These are phyloP conservation scores for Naganishia friedmannii DNA, from an alignment of 768 basidiomycete species.

Conservation along the genomic window DNA sequence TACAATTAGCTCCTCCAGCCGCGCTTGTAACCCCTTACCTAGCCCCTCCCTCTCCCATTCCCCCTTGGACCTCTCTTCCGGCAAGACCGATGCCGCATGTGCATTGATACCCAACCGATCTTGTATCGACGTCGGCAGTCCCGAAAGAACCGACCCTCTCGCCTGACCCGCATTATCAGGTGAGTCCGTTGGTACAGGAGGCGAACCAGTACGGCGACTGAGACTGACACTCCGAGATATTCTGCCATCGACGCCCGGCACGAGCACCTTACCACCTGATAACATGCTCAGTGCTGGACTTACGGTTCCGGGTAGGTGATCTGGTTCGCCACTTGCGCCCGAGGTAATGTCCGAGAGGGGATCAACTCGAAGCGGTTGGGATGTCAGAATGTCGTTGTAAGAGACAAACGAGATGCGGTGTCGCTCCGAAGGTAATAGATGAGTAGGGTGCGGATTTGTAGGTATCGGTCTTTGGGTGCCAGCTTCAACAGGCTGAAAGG, in stretches of 20 bases:
- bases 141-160: neutral
- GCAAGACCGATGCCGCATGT: neutral
- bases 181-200: neutral
- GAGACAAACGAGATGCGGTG: slow-evolving; percentile 70
- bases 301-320: slow-evolving; percentile 62
- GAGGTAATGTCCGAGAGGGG: slow-evolving; percentile 69
- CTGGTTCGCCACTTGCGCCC: slow-evolving; percentile 58
- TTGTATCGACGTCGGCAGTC: slow-evolving; percentile 10
- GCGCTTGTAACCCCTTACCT: slow-evolving; percentile 16
- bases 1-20: slow-evolving; percentile 10
- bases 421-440: slow-evolving; percentile 32
- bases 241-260: neutral
- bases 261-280: neutral
- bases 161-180: neutral
- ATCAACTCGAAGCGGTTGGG: slow-evolving; percentile 68
- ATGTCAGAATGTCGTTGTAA: slow-evolving; percentile 77
- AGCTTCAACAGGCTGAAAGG: neutral
- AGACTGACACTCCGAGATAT: slow-evolving; percentile 19
- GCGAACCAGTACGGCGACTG: neutral
- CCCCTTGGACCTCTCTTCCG: neutral
- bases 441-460: neutral
- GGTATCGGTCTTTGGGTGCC: neutral
- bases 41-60: slow-evolving; percentile 21
- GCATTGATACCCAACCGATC: slow-evolving; percentile 15
- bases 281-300: slow-evolving; percentile 6